Percentiles rank a stretch among this genome's conserved stretches.
Conservation (phyloP, 306 rosid genomes). For the Carpinus viminea region DNA sequence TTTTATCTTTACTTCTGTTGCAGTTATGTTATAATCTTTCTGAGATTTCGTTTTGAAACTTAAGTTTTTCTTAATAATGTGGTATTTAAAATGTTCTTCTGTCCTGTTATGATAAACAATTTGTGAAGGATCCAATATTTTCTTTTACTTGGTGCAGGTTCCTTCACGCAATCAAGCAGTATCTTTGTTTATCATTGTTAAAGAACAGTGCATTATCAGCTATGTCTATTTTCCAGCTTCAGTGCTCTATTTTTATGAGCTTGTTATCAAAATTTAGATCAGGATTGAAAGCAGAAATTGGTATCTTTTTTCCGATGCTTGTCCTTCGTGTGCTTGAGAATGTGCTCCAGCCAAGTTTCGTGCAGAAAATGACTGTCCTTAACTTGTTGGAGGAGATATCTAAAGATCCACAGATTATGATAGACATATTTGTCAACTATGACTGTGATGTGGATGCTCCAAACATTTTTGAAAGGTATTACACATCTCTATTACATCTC, state of each 20-base stretch:
- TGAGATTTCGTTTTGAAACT: neutral
- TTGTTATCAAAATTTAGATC: slow-evolving; percentile 86
- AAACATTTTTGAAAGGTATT: slow-evolving; percentile 96
- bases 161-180: slow-evolving; percentile 87
- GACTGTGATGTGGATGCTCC: slow-evolving; percentile 98
- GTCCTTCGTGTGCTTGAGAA: slow-evolving; percentile 96
- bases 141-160: slow-evolving; percentile 62
- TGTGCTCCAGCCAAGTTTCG: slow-evolving; percentile 97
- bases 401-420: slow-evolving; percentile 83
- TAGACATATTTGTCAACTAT: slow-evolving; percentile 95
- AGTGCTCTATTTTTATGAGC: slow-evolving; percentile 82
- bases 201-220: slow-evolving; percentile 95
- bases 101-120: slow-evolving; percentile 21
- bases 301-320: slow-evolving; percentile 97
- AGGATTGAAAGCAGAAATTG: slow-evolving; percentile 91
- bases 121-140: slow-evolving; percentile 26
- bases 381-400: slow-evolving; percentile 86
- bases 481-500: slow-evolving; percentile 33
- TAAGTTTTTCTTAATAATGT: neutral
- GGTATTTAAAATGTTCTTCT: neutral
- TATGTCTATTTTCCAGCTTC: slow-evolving; percentile 98
- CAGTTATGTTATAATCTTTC: neutral
- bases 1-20: neutral
- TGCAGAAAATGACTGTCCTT: slow-evolving; percentile 97
- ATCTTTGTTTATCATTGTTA: slow-evolving; percentile 87